Percentiles rank a stretch among this genome's conserved stretches.
Evolutionary conservation across 1,284 basidiomycete species (phyloP).

Genomic region (Trametes versicolor): DNA sequence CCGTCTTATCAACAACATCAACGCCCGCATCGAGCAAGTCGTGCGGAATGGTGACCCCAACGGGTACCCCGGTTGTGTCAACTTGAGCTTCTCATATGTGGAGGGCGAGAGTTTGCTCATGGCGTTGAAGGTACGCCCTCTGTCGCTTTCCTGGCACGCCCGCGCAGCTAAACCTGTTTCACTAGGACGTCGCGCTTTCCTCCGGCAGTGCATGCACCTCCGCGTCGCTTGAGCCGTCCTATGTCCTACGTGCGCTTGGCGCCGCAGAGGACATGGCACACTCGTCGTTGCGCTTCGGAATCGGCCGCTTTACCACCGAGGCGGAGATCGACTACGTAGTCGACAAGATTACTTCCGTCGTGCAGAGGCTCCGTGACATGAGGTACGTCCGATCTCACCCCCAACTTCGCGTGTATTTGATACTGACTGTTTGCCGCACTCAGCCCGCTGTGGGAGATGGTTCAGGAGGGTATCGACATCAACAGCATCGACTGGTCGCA

Average conservation of each 20-base stretch:
- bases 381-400: constrained; percentile 52
- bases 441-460: constrained; percentile 98
- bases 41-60: constrained; percentile 92
- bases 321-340: constrained; percentile 97
- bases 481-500: constrained; percentile 94
- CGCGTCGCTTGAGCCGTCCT: constrained; percentile 97
- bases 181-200: constrained; percentile 93
- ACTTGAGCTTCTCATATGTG: constrained; percentile 96
- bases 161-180: constrained; percentile 14
- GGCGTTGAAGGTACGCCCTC: constrained; percentile 90
- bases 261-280: constrained; percentile 99
- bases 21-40: constrained; percentile 87
- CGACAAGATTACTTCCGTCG: constrained; percentile 88
- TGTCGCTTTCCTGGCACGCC: not conserved
- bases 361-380: constrained; percentile 80
- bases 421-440: constrained; percentile 5
- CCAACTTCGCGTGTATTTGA: constrained; percentile 1
- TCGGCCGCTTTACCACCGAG: constrained; percentile 98
- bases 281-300: constrained; percentile 96
- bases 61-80: constrained; percentile 94
- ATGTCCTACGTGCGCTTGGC: constrained; percentile 96
- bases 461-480: constrained; percentile 97
- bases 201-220: constrained; percentile 99
- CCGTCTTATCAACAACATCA: constrained; percentile 86
- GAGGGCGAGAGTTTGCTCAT: constrained; percentile 98